Base-by-base conservation (phyloP, 768 basidiomycete genomes). In the Hortiboletus campestris region DNA sequence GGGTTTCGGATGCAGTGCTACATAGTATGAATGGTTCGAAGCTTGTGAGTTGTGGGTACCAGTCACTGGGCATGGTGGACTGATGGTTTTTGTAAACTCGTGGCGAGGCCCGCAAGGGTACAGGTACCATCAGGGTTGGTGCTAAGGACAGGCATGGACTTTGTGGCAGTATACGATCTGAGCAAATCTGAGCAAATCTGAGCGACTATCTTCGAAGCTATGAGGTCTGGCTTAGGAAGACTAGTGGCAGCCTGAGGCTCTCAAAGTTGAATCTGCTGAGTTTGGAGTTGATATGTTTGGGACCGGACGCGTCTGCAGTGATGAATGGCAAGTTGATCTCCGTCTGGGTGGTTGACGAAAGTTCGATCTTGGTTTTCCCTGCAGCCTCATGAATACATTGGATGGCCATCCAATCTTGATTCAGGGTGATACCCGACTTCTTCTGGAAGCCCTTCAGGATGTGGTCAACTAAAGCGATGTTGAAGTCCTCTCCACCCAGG, bases 341-440 rank as follows among this genome's bases (percentile, higher is more conserved):
- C 31, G 96, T 99, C 72, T 98, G 92, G 0, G 89, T 79, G 2
- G 95, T 91, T 12, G 92, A 94, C 12, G 94, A 98, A 25, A 98
- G 79, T 70, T 98, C 96, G 48, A 97, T 95, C 84, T 99, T 99
- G 62, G 96, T 97, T 80, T 98, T 98, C 81, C 98, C 97, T 14
- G 96, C 94, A 19, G 97, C 97, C 74, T 99, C 97, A 65, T 97
- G 93, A 59, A 99, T 93, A 75, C 97, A 94, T 74, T 98, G 97
- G 63, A 99, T 91, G 8, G 97, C 94, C 90, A 98, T 97, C 47
- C 88, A 82, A 72, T 99, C 97, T 63, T 82, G 78, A 62, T 78
- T 79, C 42, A 98, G 84, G 67, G 93, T 88, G 57, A 89, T 79
- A 35, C 93, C 89, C 6, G 80, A 78, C 70, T 94, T 88, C 78